Percentiles rank a stretch among this genome's conserved stretches.
These are phyloP conservation scores for Xylariaceae sp. DNA, from an alignment of 2,329 filamentous ascomycete genomes.

Conservation along the genomic window DNA sequence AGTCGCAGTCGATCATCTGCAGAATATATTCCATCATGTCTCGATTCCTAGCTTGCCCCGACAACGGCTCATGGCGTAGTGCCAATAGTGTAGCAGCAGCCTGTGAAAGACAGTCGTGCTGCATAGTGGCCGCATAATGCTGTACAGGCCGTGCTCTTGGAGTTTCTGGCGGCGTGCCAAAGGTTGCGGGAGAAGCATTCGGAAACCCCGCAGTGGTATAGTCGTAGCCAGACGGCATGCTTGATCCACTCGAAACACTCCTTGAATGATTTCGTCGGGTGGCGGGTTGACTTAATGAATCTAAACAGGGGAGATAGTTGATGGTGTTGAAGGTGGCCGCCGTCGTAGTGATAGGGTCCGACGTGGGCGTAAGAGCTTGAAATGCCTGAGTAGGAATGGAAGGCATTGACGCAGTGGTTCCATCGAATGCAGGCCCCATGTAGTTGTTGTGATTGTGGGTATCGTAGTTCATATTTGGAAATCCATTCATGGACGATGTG, in stretches of 20 bases:
- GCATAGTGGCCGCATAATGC: constrained; percentile 17
- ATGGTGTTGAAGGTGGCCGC: constrained; percentile 23
- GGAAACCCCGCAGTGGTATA: constrained; percentile 23
- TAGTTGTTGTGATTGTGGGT: constrained; percentile 20
- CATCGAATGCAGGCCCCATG: constrained; percentile 22
- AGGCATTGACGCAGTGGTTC: constrained; percentile 11
- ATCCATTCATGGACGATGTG: constrained; percentile 23
- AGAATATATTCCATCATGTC: constrained; percentile 30
- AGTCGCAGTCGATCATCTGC: constrained; percentile 32
- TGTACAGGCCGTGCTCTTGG: constrained; percentile 23
- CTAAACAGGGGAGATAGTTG: constrained; percentile 24
- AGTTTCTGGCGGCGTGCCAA: constrained; percentile 33
- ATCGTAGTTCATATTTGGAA: constrained; percentile 24
- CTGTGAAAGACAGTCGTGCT: constrained; percentile 32
- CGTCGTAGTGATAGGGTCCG: constrained; percentile 25
- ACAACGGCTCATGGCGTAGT: constrained; percentile 21
- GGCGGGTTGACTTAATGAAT: constrained; percentile 16
- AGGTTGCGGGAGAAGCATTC: constrained; percentile 23
- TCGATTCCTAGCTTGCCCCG: constrained; percentile 12
- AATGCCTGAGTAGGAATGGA: constrained; percentile 17
- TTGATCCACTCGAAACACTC: constrained; percentile 33
- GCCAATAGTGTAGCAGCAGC: constrained; percentile 28
- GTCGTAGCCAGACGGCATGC: constrained; percentile 30
- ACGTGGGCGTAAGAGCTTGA: constrained; percentile 24
- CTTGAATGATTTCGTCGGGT: constrained; percentile 27